Evolutionary conservation across 768 basidiomycete species (phyloP).

Genomic region (Nevesoporus exiguus): DNA sequence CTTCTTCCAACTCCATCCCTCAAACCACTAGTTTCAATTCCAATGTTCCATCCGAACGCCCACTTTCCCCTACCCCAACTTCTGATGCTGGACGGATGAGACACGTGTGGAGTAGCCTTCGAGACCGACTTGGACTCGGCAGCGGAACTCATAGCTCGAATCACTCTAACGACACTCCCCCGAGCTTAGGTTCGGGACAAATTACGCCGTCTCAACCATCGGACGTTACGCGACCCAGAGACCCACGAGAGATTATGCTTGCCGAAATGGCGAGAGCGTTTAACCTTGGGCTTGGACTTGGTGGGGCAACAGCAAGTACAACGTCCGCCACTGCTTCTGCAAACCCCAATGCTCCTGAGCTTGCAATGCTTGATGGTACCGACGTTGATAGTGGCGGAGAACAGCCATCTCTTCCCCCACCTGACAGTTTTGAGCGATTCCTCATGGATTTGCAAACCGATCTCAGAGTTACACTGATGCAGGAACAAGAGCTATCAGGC

Average conservation of each 20-base stretch:
- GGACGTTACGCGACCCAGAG: constrained; percentile 23
- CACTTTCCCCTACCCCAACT: constrained; percentile 42
- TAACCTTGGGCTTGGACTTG: constrained; percentile 62
- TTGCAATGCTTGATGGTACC: constrained; percentile 1
- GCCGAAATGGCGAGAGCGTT: constrained; percentile 81
- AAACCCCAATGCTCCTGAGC: constrained; percentile 13
- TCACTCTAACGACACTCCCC: constrained; percentile 9
- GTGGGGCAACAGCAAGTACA: constrained; percentile 15
- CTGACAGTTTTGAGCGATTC: constrained; percentile 80
- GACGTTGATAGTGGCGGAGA: constrained; percentile 14
- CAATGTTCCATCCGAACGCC: constrained; percentile 28
- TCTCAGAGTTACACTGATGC: constrained; percentile 58
- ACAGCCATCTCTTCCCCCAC: constrained; percentile 37
- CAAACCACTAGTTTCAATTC: constrained; percentile 11
- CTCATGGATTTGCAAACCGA: constrained; percentile 75
- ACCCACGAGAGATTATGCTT: constrained; percentile 69
- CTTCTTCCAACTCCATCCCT: constrained; percentile 11
- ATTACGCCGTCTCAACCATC: constrained; percentile 6
- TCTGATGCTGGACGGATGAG: constrained; percentile 46
- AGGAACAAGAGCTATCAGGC: constrained; percentile 20
- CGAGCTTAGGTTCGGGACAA: constrained; percentile 9
- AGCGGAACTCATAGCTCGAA: constrained; percentile 16
- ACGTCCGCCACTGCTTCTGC: constrained; percentile 1
- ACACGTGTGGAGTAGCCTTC: constrained; percentile 63
- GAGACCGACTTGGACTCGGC: constrained; percentile 62